Evolutionary conservation across 75 land plant genomes (phyloP), one percentile per base, ranked within the genome.

Genomic region (Cupressus sempervirens): DNA sequence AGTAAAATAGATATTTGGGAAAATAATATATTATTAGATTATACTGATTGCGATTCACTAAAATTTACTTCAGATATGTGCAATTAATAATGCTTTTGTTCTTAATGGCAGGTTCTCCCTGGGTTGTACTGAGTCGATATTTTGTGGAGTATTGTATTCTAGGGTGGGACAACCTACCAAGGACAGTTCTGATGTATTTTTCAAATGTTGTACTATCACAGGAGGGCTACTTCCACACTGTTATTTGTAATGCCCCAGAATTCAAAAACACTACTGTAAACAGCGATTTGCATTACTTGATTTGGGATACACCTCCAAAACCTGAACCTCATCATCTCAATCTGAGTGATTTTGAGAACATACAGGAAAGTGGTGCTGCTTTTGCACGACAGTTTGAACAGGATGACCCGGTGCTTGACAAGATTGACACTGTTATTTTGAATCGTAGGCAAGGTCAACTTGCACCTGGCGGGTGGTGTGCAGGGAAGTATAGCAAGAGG

Each of bases 101-200:
- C 50, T 85, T 32, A 65, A 8, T 85, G 86, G 50, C 93, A 96
- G 98, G 98, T 80, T 96, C 98, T 9, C 95, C 94, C 29, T 96
- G 94, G 95, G 87, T 93, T n/a, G 90, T 88, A 38, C 89, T 96
- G n/a, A 93, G 91, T 54, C 84, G 96, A 76, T 56, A 86, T 32
- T 94, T 96, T 83, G 88, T 93, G 45, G 96, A 96, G 67, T 96
- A 86, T 83, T 96, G 96, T 75, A 75, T 89, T 40, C 81, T 90
- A 83, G 98, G 98, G 6, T 96, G 93, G 92, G 96, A 96, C 83
- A 96, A 96, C 81, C 96, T 96, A 35, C 98, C 98, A 0, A 85
- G 98, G 36, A 96, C 91, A 5, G 85, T 96, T 0, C 90, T 96
- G 13, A 87, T 96, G 91, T 96, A 96, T 84, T 94, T 91, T 56